phyloP scores from a whole-genome alignment of 345 rosid species.

The Raphanus sativus region DNA sequence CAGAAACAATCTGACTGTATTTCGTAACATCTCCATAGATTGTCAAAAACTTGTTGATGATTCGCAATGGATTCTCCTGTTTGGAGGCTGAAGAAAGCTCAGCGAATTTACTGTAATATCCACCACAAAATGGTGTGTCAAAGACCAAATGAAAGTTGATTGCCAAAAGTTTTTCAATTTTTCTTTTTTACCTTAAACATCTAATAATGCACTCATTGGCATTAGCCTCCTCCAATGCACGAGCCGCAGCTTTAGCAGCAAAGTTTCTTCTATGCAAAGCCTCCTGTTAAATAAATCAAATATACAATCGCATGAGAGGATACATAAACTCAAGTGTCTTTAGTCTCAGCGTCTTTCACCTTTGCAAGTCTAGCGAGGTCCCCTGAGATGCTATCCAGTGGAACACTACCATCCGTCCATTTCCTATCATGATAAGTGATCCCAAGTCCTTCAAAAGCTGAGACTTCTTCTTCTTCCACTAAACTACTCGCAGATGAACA shows the following conservation, averaged over 20 bases:
- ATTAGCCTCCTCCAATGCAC: constrained; percentile 88
- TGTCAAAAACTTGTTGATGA: constrained; percentile 57
- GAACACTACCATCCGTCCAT: constrained; percentile 92
- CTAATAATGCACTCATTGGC: constrained; percentile 72
- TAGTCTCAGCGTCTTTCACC: constrained; percentile 39
- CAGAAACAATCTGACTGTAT: constrained; percentile 41
- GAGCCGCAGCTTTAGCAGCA: constrained; percentile 82
- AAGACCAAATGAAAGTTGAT: neutral
- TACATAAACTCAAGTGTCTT: neutral
- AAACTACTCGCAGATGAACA: constrained; percentile 47
- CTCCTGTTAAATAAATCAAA: constrained; percentile 47
- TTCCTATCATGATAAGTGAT: constrained; percentile 76
- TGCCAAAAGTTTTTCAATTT: neutral
- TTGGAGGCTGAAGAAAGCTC: constrained; percentile 72
- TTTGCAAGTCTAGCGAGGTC: constrained; percentile 70
- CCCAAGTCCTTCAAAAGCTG: constrained; percentile 43
- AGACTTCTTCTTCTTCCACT: constrained; percentile 37
- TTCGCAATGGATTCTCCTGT: constrained; percentile 66
- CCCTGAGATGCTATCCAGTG: constrained; percentile 54
- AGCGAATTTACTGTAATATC: constrained; percentile 68
- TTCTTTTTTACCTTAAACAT: constrained; percentile 59
- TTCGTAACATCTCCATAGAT: constrained; percentile 59
- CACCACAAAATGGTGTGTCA: constrained; percentile 14
- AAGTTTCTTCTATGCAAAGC: constrained; percentile 72
- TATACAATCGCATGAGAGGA: neutral